Conservation (phyloP, 352 stramenopile genomes). For the Pythium diclinum region DNA sequence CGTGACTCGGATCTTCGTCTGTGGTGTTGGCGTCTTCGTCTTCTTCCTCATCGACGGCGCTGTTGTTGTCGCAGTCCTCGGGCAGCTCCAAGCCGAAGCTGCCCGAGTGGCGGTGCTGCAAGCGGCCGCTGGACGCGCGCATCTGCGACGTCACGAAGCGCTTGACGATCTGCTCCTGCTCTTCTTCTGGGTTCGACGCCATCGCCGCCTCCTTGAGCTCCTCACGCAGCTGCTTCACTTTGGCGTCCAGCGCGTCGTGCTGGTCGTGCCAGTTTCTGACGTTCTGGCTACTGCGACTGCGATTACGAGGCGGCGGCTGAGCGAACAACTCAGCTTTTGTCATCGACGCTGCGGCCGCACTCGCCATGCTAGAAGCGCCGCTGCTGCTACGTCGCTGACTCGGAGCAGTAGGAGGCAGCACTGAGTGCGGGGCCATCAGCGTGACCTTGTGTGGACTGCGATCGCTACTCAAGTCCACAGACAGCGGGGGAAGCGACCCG, state of each 20-base stretch:
- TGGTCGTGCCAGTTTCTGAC: slow-evolving; percentile 14
- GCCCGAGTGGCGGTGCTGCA: slow-evolving; percentile 17
- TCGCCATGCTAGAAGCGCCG: neutral
- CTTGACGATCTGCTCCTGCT: slow-evolving; percentile 70
- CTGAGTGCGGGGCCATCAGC: slow-evolving; percentile 16
- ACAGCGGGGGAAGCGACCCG: neutral
- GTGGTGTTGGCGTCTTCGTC: neutral
- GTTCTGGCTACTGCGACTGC: slow-evolving; percentile 17
- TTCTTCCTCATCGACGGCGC: slow-evolving; percentile 7
- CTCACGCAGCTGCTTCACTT: slow-evolving; percentile 24
- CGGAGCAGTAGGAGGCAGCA: neutral
- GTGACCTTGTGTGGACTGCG: slow-evolving; percentile 9
- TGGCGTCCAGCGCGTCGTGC: slow-evolving; percentile 22
- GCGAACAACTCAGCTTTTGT: slow-evolving; percentile 22
- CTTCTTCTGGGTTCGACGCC: slow-evolving; percentile 24
- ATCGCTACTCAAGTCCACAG: slow-evolving; percentile 15
- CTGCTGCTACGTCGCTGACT: neutral
- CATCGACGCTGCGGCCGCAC: slow-evolving; percentile 9
- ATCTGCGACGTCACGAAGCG: slow-evolving; percentile 62
- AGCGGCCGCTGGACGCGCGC: slow-evolving; percentile 13
- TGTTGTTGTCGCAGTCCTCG: slow-evolving; percentile 32
- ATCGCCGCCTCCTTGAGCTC: slow-evolving; percentile 20
- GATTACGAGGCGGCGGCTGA: slow-evolving; percentile 6
- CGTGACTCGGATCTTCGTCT: neutral
- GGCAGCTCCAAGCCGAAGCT: slow-evolving; percentile 24